Conservation (phyloP, 2,329 filamentous ascomycete species). For the Spiromastix sp. region DNA sequence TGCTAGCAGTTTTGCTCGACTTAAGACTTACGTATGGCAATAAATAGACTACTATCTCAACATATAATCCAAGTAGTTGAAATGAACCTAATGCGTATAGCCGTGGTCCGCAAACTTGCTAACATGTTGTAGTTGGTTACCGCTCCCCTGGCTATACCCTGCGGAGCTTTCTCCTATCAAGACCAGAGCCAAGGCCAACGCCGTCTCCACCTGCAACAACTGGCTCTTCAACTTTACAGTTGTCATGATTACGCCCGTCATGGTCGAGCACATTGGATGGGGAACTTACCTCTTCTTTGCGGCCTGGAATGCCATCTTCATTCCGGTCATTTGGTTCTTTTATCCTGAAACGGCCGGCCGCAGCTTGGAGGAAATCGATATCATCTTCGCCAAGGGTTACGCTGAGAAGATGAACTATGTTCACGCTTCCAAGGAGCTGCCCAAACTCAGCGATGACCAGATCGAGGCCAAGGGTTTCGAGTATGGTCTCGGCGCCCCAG, state of each 20-base stretch:
- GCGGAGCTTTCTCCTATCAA: slow-evolving; percentile 46
- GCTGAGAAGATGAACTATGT: slow-evolving; percentile 33
- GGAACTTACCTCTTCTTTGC: slow-evolving; percentile 36
- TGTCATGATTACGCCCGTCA: slow-evolving; percentile 40
- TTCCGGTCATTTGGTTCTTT: slow-evolving; percentile 45
- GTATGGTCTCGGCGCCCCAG: slow-evolving; percentile 2
- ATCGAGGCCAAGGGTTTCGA: slow-evolving; percentile 9
- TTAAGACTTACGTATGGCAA: too few relatives aligned
- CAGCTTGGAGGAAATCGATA: slow-evolving; percentile 34
- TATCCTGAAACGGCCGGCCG: slow-evolving; percentile 41
- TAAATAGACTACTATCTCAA: too few relatives aligned
- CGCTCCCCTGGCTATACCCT: slow-evolving; percentile 48
- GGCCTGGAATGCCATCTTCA: slow-evolving; percentile 33
- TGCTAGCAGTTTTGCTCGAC: too few relatives aligned
- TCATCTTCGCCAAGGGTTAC: slow-evolving; percentile 36
- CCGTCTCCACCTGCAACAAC: slow-evolving; percentile 43
- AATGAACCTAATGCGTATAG: too few relatives aligned
- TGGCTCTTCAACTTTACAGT: slow-evolving; percentile 48
- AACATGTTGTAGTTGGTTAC: slow-evolving; percentile 53
- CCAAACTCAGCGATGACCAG: slow-evolving; percentile 25
- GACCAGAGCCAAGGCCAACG: slow-evolving; percentile 46
- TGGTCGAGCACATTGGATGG: slow-evolving; percentile 30
- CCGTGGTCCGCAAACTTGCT: too few relatives aligned
- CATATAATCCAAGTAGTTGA: too few relatives aligned
- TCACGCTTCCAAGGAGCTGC: slow-evolving; percentile 22